Conservation (phyloP, 2,329 filamentous ascomycete species). For the Pseudogymnoascus sp. region DNA sequence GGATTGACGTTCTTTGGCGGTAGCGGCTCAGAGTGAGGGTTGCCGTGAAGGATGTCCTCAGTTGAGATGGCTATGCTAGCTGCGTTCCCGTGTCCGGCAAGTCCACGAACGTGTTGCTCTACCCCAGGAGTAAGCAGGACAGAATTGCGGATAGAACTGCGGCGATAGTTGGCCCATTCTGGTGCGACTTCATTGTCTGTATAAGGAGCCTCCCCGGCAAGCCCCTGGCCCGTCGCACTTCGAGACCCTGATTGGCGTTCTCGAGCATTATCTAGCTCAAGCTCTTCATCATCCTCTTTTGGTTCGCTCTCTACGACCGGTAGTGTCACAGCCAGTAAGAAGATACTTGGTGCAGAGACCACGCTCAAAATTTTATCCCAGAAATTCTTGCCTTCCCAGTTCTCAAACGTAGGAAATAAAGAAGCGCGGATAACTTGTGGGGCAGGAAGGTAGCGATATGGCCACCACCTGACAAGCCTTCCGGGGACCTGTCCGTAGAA, state of each 20-base stretch:
- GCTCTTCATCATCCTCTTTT: conserved; percentile 40
- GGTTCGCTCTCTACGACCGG: conserved; percentile 76
- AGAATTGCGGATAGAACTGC: neutral
- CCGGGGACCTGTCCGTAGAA: conserved; percentile 15
- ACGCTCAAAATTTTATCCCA: conserved; percentile 78
- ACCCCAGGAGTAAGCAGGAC: neutral
- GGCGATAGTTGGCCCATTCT: conserved; percentile 5
- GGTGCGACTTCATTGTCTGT: neutral
- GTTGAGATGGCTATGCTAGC: conserved; percentile 30
- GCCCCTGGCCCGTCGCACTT: neutral
- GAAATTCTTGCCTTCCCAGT: conserved; percentile 75
- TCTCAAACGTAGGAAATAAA: conserved; percentile 79
- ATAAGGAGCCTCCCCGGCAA: neutral
- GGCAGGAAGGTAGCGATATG: conserved; percentile 64
- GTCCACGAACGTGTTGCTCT: conserved; percentile 16
- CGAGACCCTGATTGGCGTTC: neutral
- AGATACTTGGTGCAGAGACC: conserved; percentile 82
- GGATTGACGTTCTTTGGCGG: conserved; percentile 17
- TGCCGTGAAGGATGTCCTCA: conserved; percentile 25
- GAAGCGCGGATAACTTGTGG: conserved; percentile 66
- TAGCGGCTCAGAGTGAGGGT: conserved; percentile 19
- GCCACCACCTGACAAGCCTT: conserved; percentile 67
- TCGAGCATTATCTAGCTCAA: neutral
- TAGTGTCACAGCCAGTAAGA: conserved; percentile 81
- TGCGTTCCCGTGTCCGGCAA: conserved; percentile 30